Evolutionary conservation across 495 filamentous ascomycete species (phyloP).

Genomic region (Aspergillus egyptiacus): DNA sequence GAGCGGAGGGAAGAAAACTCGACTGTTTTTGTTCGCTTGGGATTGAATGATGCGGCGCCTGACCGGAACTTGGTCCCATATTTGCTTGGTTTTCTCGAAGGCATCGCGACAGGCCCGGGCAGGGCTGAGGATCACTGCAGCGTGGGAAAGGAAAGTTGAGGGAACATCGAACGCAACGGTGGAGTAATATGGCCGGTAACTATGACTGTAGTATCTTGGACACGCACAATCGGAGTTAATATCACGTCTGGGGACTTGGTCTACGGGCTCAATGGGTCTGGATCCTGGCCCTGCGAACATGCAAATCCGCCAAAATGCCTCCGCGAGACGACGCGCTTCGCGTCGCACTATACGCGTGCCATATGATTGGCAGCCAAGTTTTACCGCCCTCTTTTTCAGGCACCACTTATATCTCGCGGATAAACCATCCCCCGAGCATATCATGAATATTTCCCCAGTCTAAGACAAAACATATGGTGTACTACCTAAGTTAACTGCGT

Average conservation of each 20-base stretch:
- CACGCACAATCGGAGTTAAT: background rate
- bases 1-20: conserved; percentile 66
- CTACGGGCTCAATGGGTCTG: conserved; percentile 14
- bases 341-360: conserved; percentile 28
- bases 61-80: conserved; percentile 52
- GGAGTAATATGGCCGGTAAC: background rate
- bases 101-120: conserved; percentile 43
- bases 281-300: conserved; percentile 16
- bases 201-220: background rate
- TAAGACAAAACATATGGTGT: background rate
- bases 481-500: background rate
- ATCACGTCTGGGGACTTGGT: background rate
- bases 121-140: conserved; percentile 22
- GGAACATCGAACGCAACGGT: conserved; percentile 24
- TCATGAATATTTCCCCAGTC: conserved; percentile 12
- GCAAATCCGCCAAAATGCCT: conserved; percentile 14
- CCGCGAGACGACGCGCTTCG: conserved; percentile 34
- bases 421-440: conserved; percentile 14
- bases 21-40: conserved; percentile 64
- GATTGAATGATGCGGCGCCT: conserved; percentile 43
- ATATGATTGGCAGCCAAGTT: conserved; percentile 15
- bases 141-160: conserved; percentile 1
- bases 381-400: conserved; percentile 15
- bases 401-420: conserved; percentile 8
- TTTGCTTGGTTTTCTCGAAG: conserved; percentile 50